Evolutionary conservation across 345 rosid genomes (phyloP).

Genomic region (Erodium maritimum): DNA sequence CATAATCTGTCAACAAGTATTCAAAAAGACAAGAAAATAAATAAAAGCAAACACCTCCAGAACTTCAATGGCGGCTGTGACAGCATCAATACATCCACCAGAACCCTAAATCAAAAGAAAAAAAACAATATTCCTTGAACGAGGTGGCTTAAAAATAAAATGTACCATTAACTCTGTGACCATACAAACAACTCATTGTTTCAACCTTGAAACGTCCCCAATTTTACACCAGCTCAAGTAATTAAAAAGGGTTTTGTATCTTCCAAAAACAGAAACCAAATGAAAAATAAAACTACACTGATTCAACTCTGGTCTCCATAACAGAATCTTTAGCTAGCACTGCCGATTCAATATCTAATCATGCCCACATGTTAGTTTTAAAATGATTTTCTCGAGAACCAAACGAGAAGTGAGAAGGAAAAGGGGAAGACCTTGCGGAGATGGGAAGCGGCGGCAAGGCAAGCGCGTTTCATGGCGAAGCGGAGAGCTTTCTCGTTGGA

Average conservation of each 20-base stretch:
- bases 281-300: too few relatives aligned
- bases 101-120: constrained; percentile 31
- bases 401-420: background rate
- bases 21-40: background rate
- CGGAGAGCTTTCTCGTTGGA: constrained; percentile 65
- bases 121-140: background rate
- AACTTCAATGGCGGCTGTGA: constrained; percentile 75
- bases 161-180: too few relatives aligned
- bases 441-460: constrained; percentile 66
- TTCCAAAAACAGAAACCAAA: too few relatives aligned
- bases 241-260: too few relatives aligned
- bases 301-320: too few relatives aligned
- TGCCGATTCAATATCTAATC: too few relatives aligned
- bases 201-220: too few relatives aligned
- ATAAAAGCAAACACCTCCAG: constrained; percentile 45
- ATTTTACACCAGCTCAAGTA: too few relatives aligned
- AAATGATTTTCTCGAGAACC: background rate
- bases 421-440: constrained; percentile 50
- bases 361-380: too few relatives aligned
- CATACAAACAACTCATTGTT: too few relatives aligned
- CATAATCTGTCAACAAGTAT: background rate
- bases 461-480: constrained; percentile 86
- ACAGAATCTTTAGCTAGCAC: too few relatives aligned
- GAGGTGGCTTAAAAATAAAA: too few relatives aligned
- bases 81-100: constrained; percentile 68